Evolutionary conservation across 371 early-diverging fungal genomes (phyloP), one percentile per base, ranked within the genome.

Genomic region (Parasitella parasitica): DNA sequence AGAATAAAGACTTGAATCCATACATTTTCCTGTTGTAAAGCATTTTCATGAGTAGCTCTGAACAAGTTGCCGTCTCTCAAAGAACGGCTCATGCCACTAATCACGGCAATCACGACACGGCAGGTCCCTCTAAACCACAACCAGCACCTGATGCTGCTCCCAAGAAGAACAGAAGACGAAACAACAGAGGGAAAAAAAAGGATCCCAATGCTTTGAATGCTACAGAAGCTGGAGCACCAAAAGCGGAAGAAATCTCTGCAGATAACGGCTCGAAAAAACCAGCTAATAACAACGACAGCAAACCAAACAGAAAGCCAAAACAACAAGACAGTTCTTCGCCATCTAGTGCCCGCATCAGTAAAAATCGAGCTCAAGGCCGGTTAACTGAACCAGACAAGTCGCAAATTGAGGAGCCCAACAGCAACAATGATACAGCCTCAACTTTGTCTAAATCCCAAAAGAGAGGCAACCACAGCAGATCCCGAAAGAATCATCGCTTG

Each of bases 361-460:
- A 78, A 58, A 69, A 78, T 49, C 55, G 82, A 48, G 61, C 74
- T 9, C 77, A 77, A 49, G 76, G 66, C n/a, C 66, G 66, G 18
- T 63, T 82, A 24, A 78, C 82, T 2, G 41, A 57, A 53, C 22
- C 34, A 5, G 18, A 22, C 2, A 16, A 38, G 3, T n/a, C 35
- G 27, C 22, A 34, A n/a, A 20, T 48, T 22, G 18, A 43, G 0
- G 13, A 12, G 8, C 18, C 15, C 7, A 26, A 39, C 43, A 7
- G 27, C 11, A 24, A n/a, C n/a, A n/a, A 11, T 9, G 27, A 49
- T 35, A 38, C 28, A 18, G 30, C 27, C 8, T 37, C 56, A 3
- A 15, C 56, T 6, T 8, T 1, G n/a, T 41, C 18, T 0, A 43
- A 22, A 43, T n/a, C 34, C 27, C 37, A 49, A 30, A 54, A 36